Evolutionary conservation across 192 early-diverging fungal species (phyloP), one percentile per base, ranked within the genome.

Genomic region (Coemansia sp.): DNA sequence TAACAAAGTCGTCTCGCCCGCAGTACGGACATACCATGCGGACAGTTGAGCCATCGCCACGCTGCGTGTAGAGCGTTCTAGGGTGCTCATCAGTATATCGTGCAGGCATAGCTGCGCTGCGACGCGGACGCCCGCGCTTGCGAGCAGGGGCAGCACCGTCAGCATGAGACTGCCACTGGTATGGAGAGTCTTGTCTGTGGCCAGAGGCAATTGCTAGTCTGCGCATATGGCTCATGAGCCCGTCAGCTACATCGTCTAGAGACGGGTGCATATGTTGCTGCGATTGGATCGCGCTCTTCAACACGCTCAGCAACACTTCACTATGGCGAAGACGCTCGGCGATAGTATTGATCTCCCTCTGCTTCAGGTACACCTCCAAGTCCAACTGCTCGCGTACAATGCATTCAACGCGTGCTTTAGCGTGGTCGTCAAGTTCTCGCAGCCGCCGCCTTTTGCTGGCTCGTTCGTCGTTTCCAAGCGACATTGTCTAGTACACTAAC

Each of bases 11-110:
- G 34, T 86, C 84, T 49, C 94, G 86, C 11, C 86, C 79, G 80
- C 95, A 97, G n/a, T 65, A 75, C 27, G 93, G 93, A 80, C 95
- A 97, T 1, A 83, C 71, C 42, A 96, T 80, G 65, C 90, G 92
- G 69, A 89, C 85, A 6, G 69, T 71, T n/a, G 69, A 75, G 31
- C 79, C 86, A 55, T 86, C 86, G 42, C 73, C 63, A 20, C 80
- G 76, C n/a, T 75, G 75, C 11, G 80, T 79, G 65, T 72, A 75
- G 20, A 84, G 69, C 7, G 57, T 34, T 11, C 66, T 71, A 12
- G 59, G 18, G n/a, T 65, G 36, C 12, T 71, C 68, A 3, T 41
- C 54, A 8, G 46, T 29, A 22, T 66, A 61, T 34, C 63, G 41
- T n/a, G 76, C 70, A 3, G 43, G 24, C n/a, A 47, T 64, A 9